Percentiles rank a stretch among this genome's conserved stretches.
phyloP scores from a whole-genome alignment of 352 stramenopile genomes.

The Saprolegnia diclina region DNA sequence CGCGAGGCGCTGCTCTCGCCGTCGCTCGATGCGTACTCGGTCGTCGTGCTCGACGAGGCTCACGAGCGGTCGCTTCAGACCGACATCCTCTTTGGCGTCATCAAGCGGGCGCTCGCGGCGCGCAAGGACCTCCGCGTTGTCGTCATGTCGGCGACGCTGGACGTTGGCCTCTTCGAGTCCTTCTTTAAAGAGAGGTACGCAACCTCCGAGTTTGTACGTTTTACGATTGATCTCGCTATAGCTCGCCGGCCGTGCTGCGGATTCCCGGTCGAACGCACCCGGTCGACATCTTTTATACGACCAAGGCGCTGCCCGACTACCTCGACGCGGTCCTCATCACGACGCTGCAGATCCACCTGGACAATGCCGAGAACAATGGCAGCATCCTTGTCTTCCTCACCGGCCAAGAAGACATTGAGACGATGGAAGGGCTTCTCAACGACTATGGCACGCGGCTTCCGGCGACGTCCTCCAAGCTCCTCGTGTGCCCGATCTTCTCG shows the following conservation, averaged over 20 bases:
- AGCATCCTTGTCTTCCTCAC: conserved; percentile 94
- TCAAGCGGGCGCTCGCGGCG: conserved; percentile 75
- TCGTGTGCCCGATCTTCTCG: conserved; percentile 95
- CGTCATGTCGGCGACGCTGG: conserved; percentile 98
- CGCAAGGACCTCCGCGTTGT: conserved; percentile 89
- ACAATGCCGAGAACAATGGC: conserved; percentile 63
- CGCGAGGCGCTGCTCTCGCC: conserved; percentile 72
- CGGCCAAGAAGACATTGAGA: conserved; percentile 96
- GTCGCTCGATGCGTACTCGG: conserved; percentile 69
- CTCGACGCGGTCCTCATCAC: conserved; percentile 83
- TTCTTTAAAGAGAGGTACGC: conserved; percentile 88
- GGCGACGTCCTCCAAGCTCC: conserved; percentile 58
- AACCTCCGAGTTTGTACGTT: neutral
- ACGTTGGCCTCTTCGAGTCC: conserved; percentile 88
- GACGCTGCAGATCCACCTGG: conserved; percentile 87
- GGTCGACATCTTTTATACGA: conserved; percentile 87
- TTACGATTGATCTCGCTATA: conserved; percentile 23
- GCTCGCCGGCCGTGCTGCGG: conserved; percentile 61
- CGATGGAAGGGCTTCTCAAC: conserved; percentile 74
- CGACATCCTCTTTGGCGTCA: conserved; percentile 88
- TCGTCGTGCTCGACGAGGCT: conserved; percentile 83
- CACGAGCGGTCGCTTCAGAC: conserved; percentile 84
- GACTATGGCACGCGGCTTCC: conserved; percentile 74
- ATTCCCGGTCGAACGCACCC: conserved; percentile 86
- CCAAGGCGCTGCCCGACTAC: conserved; percentile 85